Base-by-base conservation (phyloP, 768 basidiomycete genomes). In the Phaeotremella fagi region DNA sequence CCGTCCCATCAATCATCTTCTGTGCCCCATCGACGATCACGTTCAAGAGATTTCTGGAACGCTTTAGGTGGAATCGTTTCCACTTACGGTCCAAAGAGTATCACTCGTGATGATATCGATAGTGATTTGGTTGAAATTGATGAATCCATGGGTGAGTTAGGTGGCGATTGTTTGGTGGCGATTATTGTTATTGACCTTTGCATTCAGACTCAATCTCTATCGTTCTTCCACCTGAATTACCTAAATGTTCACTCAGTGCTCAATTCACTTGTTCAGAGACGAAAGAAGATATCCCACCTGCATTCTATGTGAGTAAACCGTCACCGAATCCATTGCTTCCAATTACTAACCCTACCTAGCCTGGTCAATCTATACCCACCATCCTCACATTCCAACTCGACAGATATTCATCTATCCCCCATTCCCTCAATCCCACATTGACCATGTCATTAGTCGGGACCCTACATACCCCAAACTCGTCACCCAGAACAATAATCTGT, bases 361-460 rank as follows among this genome's bases (percentile, higher is more conserved):
- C 68, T 20, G 65, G 68, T 18, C 64, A 70, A 54, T 57, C 68
- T 3, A 70, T 70, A 12, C 68, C 68, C 11, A 63, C 65, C 25
- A 52, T 66, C 25, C 53, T 70, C 29, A 67, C 62, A 2, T 64
- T 63, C 48, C 48, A 54, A 22, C 49, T 68, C 18, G 63, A 68
- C 33, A 60, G 62, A 15, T 49, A 52, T 50, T 62, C 61, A 1
- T 60, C 60, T 18, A 48, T 71, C 23, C 64, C 70, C 27, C 62
- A 66, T 38, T 45, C 60, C 20, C 61, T 66, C 50, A 66, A 66
- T 29, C 67, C 67, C 2, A 52, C 56, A 7, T 48, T 71, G 26
- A 61, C 63, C 22, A 68, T 71, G 70, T 66, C 70, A 5, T 48
- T 71, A 18, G 52, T 66, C 48, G 70, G 70, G 25, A 64, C 64